Percentiles rank a stretch among this genome's conserved stretches.
Conservation (phyloP, 768 basidiomycete genomes). For the Cyathus striatus region DNA sequence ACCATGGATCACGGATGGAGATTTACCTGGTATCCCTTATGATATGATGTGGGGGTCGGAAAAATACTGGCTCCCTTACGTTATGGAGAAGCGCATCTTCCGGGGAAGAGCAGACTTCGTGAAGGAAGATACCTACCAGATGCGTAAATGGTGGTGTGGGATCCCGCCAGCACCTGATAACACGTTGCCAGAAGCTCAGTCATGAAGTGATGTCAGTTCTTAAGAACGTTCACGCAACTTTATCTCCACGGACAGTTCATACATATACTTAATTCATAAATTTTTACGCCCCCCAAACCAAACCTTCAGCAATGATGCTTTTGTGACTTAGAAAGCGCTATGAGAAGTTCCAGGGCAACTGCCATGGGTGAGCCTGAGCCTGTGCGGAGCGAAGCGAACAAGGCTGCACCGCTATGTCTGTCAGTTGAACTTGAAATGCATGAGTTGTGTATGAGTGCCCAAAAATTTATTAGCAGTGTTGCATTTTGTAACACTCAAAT, state of each 20-base stretch:
- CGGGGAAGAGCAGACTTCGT: slow-evolving; percentile 41
- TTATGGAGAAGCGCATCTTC: slow-evolving; percentile 37
- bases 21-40: slow-evolving; percentile 59
- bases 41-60: slow-evolving; percentile 61
- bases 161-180: slow-evolving; percentile 3
- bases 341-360: slow-evolving; percentile 40
- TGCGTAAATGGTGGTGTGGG: slow-evolving; percentile 42
- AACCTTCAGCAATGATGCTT: too few relatives aligned
- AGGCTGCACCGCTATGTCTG: slow-evolving; percentile 60
- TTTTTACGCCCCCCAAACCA: too few relatives aligned
- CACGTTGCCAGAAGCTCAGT: too few relatives aligned
- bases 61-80: slow-evolving; percentile 60
- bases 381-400: slow-evolving; percentile 61
- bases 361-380: too few relatives aligned
- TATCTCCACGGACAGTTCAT: too few relatives aligned
- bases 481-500: too few relatives aligned
- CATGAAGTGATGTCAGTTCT: too few relatives aligned
- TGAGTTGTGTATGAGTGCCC: too few relatives aligned
- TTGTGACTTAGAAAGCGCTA: slow-evolving; percentile 17
- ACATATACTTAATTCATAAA: too few relatives aligned
- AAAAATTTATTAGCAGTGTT: too few relatives aligned
- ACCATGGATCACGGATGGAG: slow-evolving; percentile 3
- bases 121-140: slow-evolving; percentile 19
- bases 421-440: too few relatives aligned
- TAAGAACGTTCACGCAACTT: too few relatives aligned